Evolutionary conservation across 306 rosid species (phyloP).

Genomic region (Ceratonia siliqua): DNA sequence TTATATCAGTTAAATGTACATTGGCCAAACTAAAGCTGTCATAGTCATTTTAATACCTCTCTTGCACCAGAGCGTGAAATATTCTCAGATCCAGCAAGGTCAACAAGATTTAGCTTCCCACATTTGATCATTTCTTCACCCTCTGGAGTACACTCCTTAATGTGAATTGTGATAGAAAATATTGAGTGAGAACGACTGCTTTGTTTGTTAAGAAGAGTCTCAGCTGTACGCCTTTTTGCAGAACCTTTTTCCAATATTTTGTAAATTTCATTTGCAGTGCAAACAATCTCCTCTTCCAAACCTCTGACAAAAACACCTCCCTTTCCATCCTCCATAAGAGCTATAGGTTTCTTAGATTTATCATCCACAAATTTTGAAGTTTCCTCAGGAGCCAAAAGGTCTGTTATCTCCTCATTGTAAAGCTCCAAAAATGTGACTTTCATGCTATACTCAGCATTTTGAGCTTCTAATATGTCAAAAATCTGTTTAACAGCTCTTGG

Average conservation of each 20-base stretch:
- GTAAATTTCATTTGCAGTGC: slow-evolving; percentile 96
- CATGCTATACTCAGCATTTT: slow-evolving; percentile 95
- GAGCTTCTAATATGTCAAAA: slow-evolving; percentile 95
- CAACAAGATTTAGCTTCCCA: slow-evolving; percentile 97
- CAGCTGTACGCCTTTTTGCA: slow-evolving; percentile 98
- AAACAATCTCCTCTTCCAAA: slow-evolving; percentile 98
- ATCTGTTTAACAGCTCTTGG: slow-evolving; percentile 96
- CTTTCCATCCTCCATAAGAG: slow-evolving; percentile 99
- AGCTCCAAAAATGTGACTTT: slow-evolving; percentile 97
- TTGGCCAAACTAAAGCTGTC: slow-evolving; percentile 23
- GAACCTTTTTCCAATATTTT: slow-evolving; percentile 98
- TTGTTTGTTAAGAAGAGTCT: slow-evolving; percentile 98
- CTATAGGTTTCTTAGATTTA: slow-evolving; percentile 92
- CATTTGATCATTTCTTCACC: slow-evolving; percentile 99
- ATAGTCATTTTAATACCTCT: slow-evolving; percentile 61
- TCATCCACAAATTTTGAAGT: slow-evolving; percentile 83
- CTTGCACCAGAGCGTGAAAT: slow-evolving; percentile 99
- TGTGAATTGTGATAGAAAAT: slow-evolving; percentile 98
- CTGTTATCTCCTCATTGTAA: slow-evolving; percentile 94
- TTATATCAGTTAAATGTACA: slow-evolving; percentile 11
- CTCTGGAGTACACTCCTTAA: slow-evolving; percentile 96
- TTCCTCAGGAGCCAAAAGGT: slow-evolving; percentile 93
- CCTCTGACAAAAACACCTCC: slow-evolving; percentile 99
- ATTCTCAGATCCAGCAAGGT: slow-evolving; percentile 98
- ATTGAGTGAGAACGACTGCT: slow-evolving; percentile 99